Conservation (phyloP, 345 rosid genomes). For the Acer yangbiense region DNA sequence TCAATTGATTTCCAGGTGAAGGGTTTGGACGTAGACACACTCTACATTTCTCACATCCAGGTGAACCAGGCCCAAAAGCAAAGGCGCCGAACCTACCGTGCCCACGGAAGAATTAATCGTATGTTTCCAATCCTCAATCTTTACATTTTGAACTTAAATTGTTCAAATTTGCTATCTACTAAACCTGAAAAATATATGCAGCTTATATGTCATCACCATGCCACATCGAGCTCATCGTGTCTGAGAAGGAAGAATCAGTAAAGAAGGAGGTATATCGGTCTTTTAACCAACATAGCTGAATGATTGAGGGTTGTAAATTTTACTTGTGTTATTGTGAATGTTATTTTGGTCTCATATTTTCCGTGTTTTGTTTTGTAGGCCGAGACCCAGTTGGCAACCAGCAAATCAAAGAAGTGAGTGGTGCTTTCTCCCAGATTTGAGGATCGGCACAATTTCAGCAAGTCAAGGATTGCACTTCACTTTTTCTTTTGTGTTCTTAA, state of each 20-base stretch:
- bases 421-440: conserved; percentile 32
- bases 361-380: conserved; percentile 48
- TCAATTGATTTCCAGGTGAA: conserved; percentile 55
- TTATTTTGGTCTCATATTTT: not conserved
- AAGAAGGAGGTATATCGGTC: conserved; percentile 79
- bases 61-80: conserved; percentile 97
- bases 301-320: not conserved
- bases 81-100: conserved; percentile 94
- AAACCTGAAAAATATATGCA: conserved; percentile 21
- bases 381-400: conserved; percentile 78
- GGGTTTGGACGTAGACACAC: conserved; percentile 93
- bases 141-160: not conserved
- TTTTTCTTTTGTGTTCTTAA: not conserved
- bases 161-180: not conserved
- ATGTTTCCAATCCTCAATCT: conserved; percentile 15
- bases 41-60: conserved; percentile 82
- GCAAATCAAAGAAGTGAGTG: conserved; percentile 70
- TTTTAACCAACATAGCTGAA: not conserved
- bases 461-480: not conserved
- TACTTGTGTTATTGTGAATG: not conserved
- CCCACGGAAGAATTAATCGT: conserved; percentile 99
- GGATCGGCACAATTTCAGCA: not conserved
- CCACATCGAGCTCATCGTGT: conserved; percentile 85
- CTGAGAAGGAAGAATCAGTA: conserved; percentile 95
- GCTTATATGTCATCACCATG: conserved; percentile 99